Base-by-base conservation (phyloP, 306 rosid genomes). In the Prinsepia uniflora region DNA sequence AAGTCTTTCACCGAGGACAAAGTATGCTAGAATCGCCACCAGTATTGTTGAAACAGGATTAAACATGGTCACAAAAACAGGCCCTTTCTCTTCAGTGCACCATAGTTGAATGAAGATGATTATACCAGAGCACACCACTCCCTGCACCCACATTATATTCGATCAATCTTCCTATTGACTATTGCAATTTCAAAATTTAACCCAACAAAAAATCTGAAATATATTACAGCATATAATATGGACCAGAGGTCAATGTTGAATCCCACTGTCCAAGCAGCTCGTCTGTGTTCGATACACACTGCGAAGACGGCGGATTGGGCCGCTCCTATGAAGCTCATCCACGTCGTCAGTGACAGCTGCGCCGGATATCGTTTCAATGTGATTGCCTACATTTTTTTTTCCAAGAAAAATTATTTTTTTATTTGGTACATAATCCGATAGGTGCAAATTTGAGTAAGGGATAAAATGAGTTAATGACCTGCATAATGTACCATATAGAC, bases 401-500 rank as follows among this genome's bases (percentile, higher is more conserved):
- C 42, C 4, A 19, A 10, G 22, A 39, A 15, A 56, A 43, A 70
- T 43, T 13, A 69, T 18, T 53, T 53, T 53, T 59, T n/a, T 30
- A 30, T 30, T 30, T 30, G 4, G 10, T 49, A 15, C 22, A 67
- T 67, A 30, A 30, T 14, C 36, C 22, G 13, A 20, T 52, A 20
- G 34, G 22, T 61, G 6, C 8, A 18, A 39, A 6, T 34, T 52
- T 19, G 41, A n/a, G 68, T 17, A 70, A 24, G 71, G 65, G 67
- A 15, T 6, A 36, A 59, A 68, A 30, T 24, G 30, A 24, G 2
- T 3, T 30, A 30, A 24, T 24, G 30, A 94, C 98, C 98, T 94
- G 96, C 95, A 90, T 83, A n/a, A 87, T 89, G 78, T 75, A 94
- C 86, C 85, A 88, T 8, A 87, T n/a, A 74, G 98, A 87, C 92